phyloP scores from a whole-genome alignment of 2,329 filamentous ascomycete species.

The Cercospora citrullina region DNA sequence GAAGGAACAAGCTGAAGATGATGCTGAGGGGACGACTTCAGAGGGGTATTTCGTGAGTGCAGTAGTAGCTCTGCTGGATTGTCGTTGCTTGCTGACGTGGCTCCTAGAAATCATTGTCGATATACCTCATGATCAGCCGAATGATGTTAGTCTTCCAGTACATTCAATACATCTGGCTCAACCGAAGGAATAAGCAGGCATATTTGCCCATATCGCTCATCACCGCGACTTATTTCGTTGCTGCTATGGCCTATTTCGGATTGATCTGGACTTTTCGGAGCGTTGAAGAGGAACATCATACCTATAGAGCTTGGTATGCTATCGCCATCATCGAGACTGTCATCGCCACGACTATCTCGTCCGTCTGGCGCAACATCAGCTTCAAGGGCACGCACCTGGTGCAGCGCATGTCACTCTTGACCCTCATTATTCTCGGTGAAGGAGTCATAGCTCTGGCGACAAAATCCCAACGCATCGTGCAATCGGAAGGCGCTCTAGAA shows the following conservation, averaged over 20 bases:
- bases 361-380: slow-evolving; percentile 38
- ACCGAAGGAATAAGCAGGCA: slow-evolving; percentile 35
- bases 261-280: slow-evolving; percentile 35
- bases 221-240: slow-evolving; percentile 38
- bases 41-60: slow-evolving; percentile 40
- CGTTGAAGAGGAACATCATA: slow-evolving; percentile 26
- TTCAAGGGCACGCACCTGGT: slow-evolving; percentile 45
- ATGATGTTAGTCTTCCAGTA: slow-evolving; percentile 44
- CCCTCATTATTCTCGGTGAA: slow-evolving; percentile 44
- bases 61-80: no score
- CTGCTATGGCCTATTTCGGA: slow-evolving; percentile 40
- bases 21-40: slow-evolving; percentile 35
- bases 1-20: slow-evolving; percentile 42
- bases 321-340: slow-evolving; percentile 38
- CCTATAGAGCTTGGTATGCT: slow-evolving; percentile 57
- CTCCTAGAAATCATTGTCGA: slow-evolving; percentile 33
- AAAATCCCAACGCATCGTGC: slow-evolving; percentile 40
- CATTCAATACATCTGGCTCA: slow-evolving; percentile 39
- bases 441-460: slow-evolving; percentile 42
- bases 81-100: background rate
- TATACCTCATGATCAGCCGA: slow-evolving; percentile 43
- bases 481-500: slow-evolving; percentile 24
- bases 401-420: slow-evolving; percentile 42
- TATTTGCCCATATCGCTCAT: slow-evolving; percentile 39
- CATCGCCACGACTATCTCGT: slow-evolving; percentile 37